Evolutionary conservation across 2,329 filamentous ascomycete species (phyloP).

Genomic region (Calonectria honghensis): DNA sequence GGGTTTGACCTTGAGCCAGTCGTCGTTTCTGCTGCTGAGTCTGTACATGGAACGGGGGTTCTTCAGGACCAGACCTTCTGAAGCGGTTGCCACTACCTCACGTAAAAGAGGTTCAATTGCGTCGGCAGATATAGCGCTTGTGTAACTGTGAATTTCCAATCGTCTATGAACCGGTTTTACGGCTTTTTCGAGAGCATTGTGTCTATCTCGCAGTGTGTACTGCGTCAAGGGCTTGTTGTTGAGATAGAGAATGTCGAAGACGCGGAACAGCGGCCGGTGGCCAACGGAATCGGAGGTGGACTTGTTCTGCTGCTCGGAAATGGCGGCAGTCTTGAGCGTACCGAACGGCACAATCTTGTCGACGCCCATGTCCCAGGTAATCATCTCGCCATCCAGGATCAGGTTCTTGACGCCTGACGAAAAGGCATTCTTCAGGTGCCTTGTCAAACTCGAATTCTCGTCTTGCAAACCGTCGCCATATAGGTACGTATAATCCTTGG

Average conservation of each 20-base stretch:
- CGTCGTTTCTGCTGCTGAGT: constrained; percentile 92
- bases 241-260: constrained; percentile 94
- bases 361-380: constrained; percentile 93
- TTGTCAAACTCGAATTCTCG: constrained; percentile 84
- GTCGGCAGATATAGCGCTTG: constrained; percentile 77
- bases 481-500: constrained; percentile 95
- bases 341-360: constrained; percentile 93
- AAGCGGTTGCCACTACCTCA: constrained; percentile 88
- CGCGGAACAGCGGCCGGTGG: constrained; percentile 83
- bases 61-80: constrained; percentile 94
- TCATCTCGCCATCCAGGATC: constrained; percentile 98
- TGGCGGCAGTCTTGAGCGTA: constrained; percentile 91
- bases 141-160: constrained; percentile 87
- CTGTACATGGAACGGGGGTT: constrained; percentile 92
- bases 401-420: constrained; percentile 85
- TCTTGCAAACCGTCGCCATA: constrained; percentile 88
- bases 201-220: constrained; percentile 89
- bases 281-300: constrained; percentile 71
- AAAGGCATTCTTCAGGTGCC: constrained; percentile 87
- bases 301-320: constrained; percentile 81
- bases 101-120: constrained; percentile 88
- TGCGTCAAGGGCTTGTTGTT: constrained; percentile 87
- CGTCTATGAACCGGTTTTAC: constrained; percentile 83
- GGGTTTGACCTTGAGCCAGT: constrained; percentile 99
- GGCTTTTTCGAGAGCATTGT: constrained; percentile 82